These are phyloP conservation scores for Ogataea allantospora DNA, from an alignment of 805 yeast genomes.

Conservation along the genomic window DNA sequence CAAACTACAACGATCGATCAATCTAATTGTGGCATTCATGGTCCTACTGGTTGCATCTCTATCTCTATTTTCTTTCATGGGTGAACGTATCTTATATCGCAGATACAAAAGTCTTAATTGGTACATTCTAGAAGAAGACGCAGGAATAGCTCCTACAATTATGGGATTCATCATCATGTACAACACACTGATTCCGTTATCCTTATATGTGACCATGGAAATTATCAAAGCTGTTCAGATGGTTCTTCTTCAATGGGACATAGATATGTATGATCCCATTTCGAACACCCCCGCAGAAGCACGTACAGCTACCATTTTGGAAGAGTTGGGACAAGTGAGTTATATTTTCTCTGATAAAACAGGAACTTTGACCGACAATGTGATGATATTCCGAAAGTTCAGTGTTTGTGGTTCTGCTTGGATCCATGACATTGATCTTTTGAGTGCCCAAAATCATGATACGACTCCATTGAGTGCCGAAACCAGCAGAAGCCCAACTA, in stretches of 20 bases:
- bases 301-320: slow-evolving; percentile 90
- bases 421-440: slow-evolving; percentile 70
- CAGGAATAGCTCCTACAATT: slow-evolving; percentile 81
- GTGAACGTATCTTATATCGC: slow-evolving; percentile 55
- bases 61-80: slow-evolving; percentile 81
- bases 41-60: slow-evolving; percentile 73
- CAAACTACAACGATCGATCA: slow-evolving; percentile 78
- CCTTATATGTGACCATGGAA: slow-evolving; percentile 95
- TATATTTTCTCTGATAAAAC: slow-evolving; percentile 95
- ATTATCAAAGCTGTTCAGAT: slow-evolving; percentile 88
- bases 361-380: slow-evolving; percentile 93
- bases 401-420: slow-evolving; percentile 87
- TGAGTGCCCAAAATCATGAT: slow-evolving; percentile 28
- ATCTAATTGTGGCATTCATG: slow-evolving; percentile 83
- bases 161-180: slow-evolving; percentile 98
- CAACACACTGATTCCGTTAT: slow-evolving; percentile 91
- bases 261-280: slow-evolving; percentile 87
- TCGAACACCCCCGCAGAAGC: slow-evolving; percentile 92
- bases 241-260: slow-evolving; percentile 77
- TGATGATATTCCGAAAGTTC: slow-evolving; percentile 88
- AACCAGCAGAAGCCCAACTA: slow-evolving; percentile 7
- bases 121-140: slow-evolving; percentile 74
- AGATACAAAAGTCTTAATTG: slow-evolving; percentile 50
- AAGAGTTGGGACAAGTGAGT: slow-evolving; percentile 95
- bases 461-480: neutral